Conservation (phyloP, 805 yeast genomes). For the Millerozyma acaciae region DNA sequence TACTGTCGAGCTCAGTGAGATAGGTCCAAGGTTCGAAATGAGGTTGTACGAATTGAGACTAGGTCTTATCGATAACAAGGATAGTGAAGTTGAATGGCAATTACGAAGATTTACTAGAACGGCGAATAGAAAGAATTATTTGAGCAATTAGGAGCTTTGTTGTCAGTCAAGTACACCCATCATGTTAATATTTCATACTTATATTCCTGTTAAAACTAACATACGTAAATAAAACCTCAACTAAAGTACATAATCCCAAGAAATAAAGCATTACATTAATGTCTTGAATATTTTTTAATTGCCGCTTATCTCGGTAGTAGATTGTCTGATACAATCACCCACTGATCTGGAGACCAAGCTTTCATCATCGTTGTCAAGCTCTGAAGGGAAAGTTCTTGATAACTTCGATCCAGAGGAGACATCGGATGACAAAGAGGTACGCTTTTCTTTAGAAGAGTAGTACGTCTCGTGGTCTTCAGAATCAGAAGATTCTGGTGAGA, state of each 20-base stretch:
- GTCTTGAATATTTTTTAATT: constrained; percentile 2
- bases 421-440: constrained; percentile 8
- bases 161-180: too few species aligned
- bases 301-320: constrained; percentile 36
- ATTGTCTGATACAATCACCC: constrained; percentile 38
- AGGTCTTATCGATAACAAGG: constrained; percentile 91
- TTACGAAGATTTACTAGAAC: constrained; percentile 89
- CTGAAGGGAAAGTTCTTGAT: constrained; percentile 7
- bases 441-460: constrained; percentile 4
- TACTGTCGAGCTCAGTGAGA: constrained; percentile 87
- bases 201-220: too few species aligned
- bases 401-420: constrained; percentile 6
- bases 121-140: constrained; percentile 89
- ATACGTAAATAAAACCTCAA: neutral
- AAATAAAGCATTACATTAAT: too few species aligned
- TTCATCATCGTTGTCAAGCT: constrained; percentile 24
- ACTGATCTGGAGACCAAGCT: constrained; percentile 35
- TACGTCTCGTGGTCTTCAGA: constrained; percentile 16
- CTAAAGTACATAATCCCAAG: neutral
- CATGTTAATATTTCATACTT: too few species aligned
- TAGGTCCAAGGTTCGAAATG: constrained; percentile 99
- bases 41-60: constrained; percentile 79
- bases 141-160: constrained; percentile 20
- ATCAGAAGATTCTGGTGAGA: constrained; percentile 26
- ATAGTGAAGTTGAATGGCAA: constrained; percentile 98